Evolutionary conservation across 164 flowering plant species (phyloP), one percentile per base, ranked within the genome.

Genomic region (Piper betle): DNA sequence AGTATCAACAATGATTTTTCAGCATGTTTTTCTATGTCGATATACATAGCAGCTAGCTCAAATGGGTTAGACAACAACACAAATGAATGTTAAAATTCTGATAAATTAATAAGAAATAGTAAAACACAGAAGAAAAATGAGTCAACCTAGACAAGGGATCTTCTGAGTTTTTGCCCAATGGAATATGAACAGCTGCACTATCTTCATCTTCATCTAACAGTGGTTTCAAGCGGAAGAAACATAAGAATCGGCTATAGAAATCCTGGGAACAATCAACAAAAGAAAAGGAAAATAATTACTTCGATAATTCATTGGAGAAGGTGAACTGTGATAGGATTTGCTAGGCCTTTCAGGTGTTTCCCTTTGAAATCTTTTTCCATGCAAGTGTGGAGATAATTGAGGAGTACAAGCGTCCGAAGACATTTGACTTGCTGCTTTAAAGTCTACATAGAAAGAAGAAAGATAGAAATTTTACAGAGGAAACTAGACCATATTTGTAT

Each of bases 141-240:
- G 50, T 25, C 65, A 75, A 87, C 95, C 95, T 82, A 16, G 77
- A 65, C 64, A 83, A 67, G 54, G 78, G 81, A 78, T 83, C 79
- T 54, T 76, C 91, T 52, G 76, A 70, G 58, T 64, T 65, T 67
- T 71, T 70, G 41, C 75, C 82, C 52, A 77, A 71, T 52, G 72
- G 56, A 58, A 46, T 77, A 54, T 62, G 58, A 52, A 73, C 54
- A 64, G 62, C 76, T 57, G 64, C 68, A 68, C 57, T 73, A 46
- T 74, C 75, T 66, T 70, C 73, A 66, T 57, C 58, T 38, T 72
- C 33, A 25, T 25, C 90, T 84, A 78, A 65, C 11, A 68, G 58
- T 64, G 70, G 25, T 58, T 58, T 33, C 41, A 6, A 57, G 59
- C 37, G 54, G 58, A 50, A 52, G 25, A 46, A 46, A n/a, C 41